Conservation (phyloP, 1,284 basidiomycete species). For the Fistulinella cinereoalba region DNA sequence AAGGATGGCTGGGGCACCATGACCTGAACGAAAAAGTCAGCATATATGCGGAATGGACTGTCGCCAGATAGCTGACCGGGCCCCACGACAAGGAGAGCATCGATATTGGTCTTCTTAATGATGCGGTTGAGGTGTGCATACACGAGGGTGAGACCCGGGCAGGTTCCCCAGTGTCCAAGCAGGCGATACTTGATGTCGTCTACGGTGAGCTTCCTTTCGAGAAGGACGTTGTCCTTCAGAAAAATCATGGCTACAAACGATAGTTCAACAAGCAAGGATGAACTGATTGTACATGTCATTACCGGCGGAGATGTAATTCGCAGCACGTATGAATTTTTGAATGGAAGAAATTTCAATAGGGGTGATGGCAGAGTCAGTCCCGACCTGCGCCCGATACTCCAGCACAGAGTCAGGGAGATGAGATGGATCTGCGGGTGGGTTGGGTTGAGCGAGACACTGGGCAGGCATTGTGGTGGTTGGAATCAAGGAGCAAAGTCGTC, state of each 20-base stretch:
- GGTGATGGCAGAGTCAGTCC: constrained; percentile 44
- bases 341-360: constrained; percentile 49
- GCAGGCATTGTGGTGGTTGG: constrained; percentile 47
- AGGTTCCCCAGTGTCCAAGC: constrained; percentile 76
- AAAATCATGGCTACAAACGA: constrained; percentile 69
- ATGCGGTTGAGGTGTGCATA: constrained; percentile 81
- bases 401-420: constrained; percentile 52
- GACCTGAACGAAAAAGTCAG: constrained; percentile 41
- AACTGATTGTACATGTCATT: background rate
- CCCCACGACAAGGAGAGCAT: constrained; percentile 71
- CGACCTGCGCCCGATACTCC: constrained; percentile 43
- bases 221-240: constrained; percentile 68
- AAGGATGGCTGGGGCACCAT: constrained; percentile 80
- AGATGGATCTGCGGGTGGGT: constrained; percentile 63
- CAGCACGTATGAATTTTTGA: constrained; percentile 54
- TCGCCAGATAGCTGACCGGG: constrained; percentile 42
- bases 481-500: background rate
- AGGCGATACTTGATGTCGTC: constrained; percentile 79
- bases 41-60: accelerated
- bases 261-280: background rate
- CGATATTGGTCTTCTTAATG: constrained; percentile 58
- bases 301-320: constrained; percentile 67
- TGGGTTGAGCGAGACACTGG: constrained; percentile 52
- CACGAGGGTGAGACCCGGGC: constrained; percentile 72
- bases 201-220: constrained; percentile 55